Evolutionary conservation across 2,329 filamentous ascomycete species (phyloP).

Genomic region (Metarhizium rileyi): DNA sequence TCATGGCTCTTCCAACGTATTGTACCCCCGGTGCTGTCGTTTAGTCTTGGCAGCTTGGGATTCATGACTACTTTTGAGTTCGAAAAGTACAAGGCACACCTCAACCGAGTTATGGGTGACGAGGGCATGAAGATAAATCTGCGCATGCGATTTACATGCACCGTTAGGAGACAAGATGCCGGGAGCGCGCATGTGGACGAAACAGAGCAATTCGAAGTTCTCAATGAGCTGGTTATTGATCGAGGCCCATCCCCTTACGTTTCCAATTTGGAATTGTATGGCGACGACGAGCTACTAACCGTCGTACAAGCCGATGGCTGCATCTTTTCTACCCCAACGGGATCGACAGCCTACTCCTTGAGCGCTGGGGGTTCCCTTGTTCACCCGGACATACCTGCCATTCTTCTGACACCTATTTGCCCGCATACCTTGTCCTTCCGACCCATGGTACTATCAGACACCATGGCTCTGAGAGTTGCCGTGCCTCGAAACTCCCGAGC

Average conservation of each 20-base stretch:
- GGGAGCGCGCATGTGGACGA: constrained; percentile 62
- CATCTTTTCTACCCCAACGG: constrained; percentile 95
- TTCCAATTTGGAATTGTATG: constrained; percentile 91
- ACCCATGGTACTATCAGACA: constrained; percentile 95
- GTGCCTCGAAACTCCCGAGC: constrained; percentile 79
- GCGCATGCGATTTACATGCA: constrained; percentile 98
- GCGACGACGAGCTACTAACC: constrained; percentile 88
- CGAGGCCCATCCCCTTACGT: constrained; percentile 94
- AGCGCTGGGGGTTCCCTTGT: constrained; percentile 93
- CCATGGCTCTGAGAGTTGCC: constrained; percentile 80
- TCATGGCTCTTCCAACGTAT: constrained; percentile 89
- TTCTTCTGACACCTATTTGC: constrained; percentile 93
- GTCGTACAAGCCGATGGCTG: constrained; percentile 95
- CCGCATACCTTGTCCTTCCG: constrained; percentile 95
- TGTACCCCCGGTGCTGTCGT: constrained; percentile 75
- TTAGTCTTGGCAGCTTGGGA: constrained; percentile 76
- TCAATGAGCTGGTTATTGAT: constrained; percentile 98
- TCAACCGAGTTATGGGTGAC: constrained; percentile 86
- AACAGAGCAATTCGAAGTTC: constrained; percentile 91
- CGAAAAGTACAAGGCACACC: constrained; percentile 74
- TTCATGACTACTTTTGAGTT: constrained; percentile 87
- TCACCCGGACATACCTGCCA: constrained; percentile 92
- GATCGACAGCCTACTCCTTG: constrained; percentile 88
- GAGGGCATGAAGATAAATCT: constrained; percentile 94
- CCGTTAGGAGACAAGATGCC: constrained; percentile 69